A percentile compares a stretch with the other conserved stretches of the same genome.
Evolutionary conservation across 2,329 filamentous ascomycete genomes (phyloP).

Genomic region (Penicillium sp.): DNA sequence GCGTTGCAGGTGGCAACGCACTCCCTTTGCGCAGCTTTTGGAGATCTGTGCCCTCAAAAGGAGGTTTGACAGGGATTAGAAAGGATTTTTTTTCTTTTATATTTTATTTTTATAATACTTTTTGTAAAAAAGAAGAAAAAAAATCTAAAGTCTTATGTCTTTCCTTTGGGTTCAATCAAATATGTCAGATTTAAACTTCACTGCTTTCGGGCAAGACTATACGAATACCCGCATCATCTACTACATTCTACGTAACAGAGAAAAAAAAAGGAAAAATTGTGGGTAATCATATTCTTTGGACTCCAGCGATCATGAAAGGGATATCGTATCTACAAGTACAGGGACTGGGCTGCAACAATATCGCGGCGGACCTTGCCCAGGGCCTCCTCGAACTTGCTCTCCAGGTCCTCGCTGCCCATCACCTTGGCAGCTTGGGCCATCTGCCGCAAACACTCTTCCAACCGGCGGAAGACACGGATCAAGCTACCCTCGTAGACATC

Average conservation of each 20-base stretch:
- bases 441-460: conserved; percentile 91
- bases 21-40: conserved; percentile 24
- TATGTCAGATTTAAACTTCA: background rate
- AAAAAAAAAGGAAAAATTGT: background rate
- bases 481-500: conserved; percentile 96
- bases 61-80: background rate
- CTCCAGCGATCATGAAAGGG: conserved; percentile 13
- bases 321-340: conserved; percentile 69
- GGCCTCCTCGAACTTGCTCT: conserved; percentile 85
- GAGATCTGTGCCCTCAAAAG: conserved; percentile 18
- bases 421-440: conserved; percentile 95
- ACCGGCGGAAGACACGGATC: conserved; percentile 90
- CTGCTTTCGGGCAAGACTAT: conserved; percentile 6
- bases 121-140: no score
- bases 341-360: conserved; percentile 89
- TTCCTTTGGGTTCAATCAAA: background rate
- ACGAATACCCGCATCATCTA: conserved; percentile 12
- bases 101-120: background rate
- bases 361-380: conserved; percentile 85
- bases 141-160: background rate
- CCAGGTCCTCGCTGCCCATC: conserved; percentile 94
- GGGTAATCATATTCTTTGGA: conserved; percentile 8
- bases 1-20: conserved; percentile 41
- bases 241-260: background rate
- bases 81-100: background rate